A percentile compares a stretch with the other conserved stretches of the same genome.
These are phyloP conservation scores for Pseudogymnoascus destructans DNA, from an alignment of 2,329 filamentous ascomycete species.

Conservation along the genomic window DNA sequence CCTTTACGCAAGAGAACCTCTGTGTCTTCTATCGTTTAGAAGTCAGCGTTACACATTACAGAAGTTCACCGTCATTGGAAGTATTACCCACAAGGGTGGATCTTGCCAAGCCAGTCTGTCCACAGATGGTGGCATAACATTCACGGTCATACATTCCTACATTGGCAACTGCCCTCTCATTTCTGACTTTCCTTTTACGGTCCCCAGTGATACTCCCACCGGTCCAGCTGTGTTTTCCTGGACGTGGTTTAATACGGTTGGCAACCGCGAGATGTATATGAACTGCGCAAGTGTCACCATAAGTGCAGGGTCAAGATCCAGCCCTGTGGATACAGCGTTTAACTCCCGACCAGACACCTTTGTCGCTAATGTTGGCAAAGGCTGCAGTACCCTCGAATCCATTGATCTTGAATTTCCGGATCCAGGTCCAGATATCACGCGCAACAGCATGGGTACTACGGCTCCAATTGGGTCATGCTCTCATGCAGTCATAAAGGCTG, in stretches of 20 bases:
- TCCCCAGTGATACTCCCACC: constrained; percentile 21
- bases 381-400: constrained; percentile 37
- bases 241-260: constrained; percentile 46
- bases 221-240: constrained; percentile 26
- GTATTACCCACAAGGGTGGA: constrained; percentile 39
- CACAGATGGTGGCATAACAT: constrained; percentile 43
- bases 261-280: constrained; percentile 56
- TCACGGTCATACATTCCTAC: constrained; percentile 48
- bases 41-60: too few relatives aligned
- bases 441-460: constrained; percentile 3
- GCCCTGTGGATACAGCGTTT: constrained; percentile 24
- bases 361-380: constrained; percentile 40
- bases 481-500: not conserved
- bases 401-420: constrained; percentile 41
- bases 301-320: constrained; percentile 15
- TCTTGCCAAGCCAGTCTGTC: constrained; percentile 48
- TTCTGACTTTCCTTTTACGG: constrained; percentile 27
- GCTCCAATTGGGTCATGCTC: not conserved
- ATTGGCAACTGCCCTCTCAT: constrained; percentile 41
- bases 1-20: too few relatives aligned
- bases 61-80: constrained; percentile 37
- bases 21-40: too few relatives aligned
- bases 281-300: constrained; percentile 49
- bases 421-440: constrained; percentile 33
- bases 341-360: constrained; percentile 41